Percentiles rank a stretch among this genome's conserved stretches.
Evolutionary conservation across 2,329 filamentous ascomycete species (phyloP).

Genomic region (Lithohypha guttulata): DNA sequence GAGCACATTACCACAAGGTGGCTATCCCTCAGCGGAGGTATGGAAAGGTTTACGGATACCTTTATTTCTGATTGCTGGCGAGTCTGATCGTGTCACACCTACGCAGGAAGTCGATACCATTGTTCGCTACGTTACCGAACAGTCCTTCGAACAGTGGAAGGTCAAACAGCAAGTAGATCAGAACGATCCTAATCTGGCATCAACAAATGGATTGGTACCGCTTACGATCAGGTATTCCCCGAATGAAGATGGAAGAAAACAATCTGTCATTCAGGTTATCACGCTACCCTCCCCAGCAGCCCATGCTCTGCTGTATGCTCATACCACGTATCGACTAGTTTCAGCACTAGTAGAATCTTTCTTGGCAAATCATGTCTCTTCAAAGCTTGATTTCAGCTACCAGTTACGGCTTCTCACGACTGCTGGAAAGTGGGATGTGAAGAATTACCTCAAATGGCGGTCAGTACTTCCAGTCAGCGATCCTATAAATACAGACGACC

Average conservation of each 20-base stretch:
- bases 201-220: conserved; percentile 25
- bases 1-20: conserved; percentile 47
- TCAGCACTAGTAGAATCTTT: conserved; percentile 78
- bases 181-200: conserved; percentile 35
- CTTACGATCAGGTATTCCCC: conserved; percentile 28
- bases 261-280: conserved; percentile 52
- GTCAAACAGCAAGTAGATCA: background rate
- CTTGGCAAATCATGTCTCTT: conserved; percentile 61
- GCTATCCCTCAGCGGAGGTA: conserved; percentile 56
- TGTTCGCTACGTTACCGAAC: conserved; percentile 23
- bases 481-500: conserved; percentile 43
- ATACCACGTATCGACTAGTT: conserved; percentile 61
- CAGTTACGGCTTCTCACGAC: conserved; percentile 80
- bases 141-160: background rate
- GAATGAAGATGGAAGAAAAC: conserved; percentile 12
- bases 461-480: conserved; percentile 65
- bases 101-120: conserved; percentile 61
- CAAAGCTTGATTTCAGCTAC: conserved; percentile 73
- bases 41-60: conserved; percentile 67
- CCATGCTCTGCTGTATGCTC: conserved; percentile 75
- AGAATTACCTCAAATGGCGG: conserved; percentile 88
- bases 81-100: conserved; percentile 66
- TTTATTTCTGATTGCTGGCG: conserved; percentile 67
- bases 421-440: conserved; percentile 95
- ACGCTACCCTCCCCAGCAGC: conserved; percentile 67